Evolutionary conservation across 306 rosid genomes (phyloP).

Genomic region (Quercus engelmannii): DNA sequence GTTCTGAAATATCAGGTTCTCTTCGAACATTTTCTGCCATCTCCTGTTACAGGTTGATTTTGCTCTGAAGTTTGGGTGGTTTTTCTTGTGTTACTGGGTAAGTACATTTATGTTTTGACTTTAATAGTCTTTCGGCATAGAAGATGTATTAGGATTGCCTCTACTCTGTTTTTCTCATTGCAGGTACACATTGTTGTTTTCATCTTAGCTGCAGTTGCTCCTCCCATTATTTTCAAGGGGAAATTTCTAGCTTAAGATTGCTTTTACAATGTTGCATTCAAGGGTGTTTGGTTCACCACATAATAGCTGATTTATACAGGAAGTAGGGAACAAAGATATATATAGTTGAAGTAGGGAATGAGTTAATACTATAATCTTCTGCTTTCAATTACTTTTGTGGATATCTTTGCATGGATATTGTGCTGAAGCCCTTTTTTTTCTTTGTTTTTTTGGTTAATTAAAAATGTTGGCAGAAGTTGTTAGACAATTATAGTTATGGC

Average conservation of each 20-base stretch:
- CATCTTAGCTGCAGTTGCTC: slow-evolving; percentile 76
- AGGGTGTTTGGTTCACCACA: not conserved
- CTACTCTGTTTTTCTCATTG: slow-evolving; percentile 26
- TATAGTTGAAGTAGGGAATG: not conserved
- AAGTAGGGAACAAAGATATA: slow-evolving; percentile 13
- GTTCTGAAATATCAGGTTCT: slow-evolving; percentile 1
- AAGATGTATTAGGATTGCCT: slow-evolving; percentile 21
- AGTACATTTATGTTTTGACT: slow-evolving; percentile 22
- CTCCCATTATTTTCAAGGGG: slow-evolving; percentile 81
- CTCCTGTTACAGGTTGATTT: slow-evolving; percentile 74
- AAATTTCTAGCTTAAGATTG: slow-evolving; percentile 76
- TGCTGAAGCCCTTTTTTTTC: not conserved
- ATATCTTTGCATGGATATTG: not conserved
- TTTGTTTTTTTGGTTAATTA: too few species aligned
- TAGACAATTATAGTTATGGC: not conserved
- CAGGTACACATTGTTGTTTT: slow-evolving; percentile 86
- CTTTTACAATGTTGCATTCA: slow-evolving; percentile 15
- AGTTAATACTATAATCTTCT: not conserved
- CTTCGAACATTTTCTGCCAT: slow-evolving; percentile 19
- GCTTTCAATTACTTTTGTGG: not conserved
- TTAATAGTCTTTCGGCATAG: slow-evolving; percentile 16
- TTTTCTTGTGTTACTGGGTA: slow-evolving; percentile 69
- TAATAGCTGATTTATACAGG: slow-evolving; percentile 6
- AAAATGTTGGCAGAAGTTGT: not conserved
- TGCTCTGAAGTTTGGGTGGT: slow-evolving; percentile 92